Evolutionary conservation across 805 yeast species (phyloP), one percentile per base, ranked within the genome.

Genomic region (Brettanomyces naardenensis): DNA sequence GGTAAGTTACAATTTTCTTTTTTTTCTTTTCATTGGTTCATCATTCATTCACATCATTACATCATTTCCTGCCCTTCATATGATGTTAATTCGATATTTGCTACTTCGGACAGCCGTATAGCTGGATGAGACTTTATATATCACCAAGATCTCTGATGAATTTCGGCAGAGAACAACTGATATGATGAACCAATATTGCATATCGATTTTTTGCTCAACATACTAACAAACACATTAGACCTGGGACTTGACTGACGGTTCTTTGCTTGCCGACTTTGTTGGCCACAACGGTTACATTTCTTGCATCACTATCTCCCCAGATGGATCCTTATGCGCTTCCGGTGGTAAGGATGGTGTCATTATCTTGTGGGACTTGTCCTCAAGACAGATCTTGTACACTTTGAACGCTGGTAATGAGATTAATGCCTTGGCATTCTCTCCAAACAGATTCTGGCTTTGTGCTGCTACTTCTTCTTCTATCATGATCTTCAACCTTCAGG

Each of bases 391-490:
- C 63, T 76, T 89, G 64, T 90, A 88, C 95, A 80, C 95, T 62
- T 79, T 92, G 69, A 73, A 77, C 61, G 90, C 95, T 59, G 87
- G 92, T 69, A 92, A 90, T 65, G 97, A 90, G 78, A 88, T 92
- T 59, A 86, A 86, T 71, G 94, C 97, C 67, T 79, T 92, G 66
- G 95, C 97, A 60, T 92, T 92, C 95, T 90, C 97, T 69, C 98
- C 99, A 75, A 86, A 86, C 95, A 89, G 98, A 83, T 92, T 86
- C 94, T 92, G 98, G 98, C 84, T 92, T 70, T 90, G 95, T 68
- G 98, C 97, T 73, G 97, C 98, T 65, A 92, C 99, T 60, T 74
- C 96, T 53, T 73, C 95, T 55, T 92, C 96, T 64, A 87, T 92
- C 78, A 90, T 89, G 85, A 81, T 92, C 79, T 92, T 80, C 86